Evolutionary conservation across 2,329 filamentous ascomycete genomes (phyloP), one percentile per base, ranked within the genome.

Genomic region (Paraconiothyrium brasiliense): DNA sequence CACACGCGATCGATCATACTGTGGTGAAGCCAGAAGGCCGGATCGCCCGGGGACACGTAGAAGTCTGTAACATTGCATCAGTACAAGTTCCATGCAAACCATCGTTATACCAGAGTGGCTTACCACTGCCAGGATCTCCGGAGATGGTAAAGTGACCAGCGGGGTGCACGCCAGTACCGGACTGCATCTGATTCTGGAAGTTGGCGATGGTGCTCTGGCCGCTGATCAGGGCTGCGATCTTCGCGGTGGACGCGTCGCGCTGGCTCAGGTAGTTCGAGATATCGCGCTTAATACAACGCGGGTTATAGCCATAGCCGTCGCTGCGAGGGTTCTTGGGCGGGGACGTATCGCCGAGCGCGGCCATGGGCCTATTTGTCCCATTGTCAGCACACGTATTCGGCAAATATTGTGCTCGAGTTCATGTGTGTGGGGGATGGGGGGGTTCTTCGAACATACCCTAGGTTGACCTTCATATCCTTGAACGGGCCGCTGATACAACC

Each of bases 401-500:
- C 13, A 41, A 41, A 14, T 3, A 20, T 3, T 7, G 16, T 41
- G 16, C 3, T 41, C 11, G 7, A 13, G 6, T 14, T 44, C 20
- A 20, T 16, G 50, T n/a, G 30, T 16, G 50, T 10, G 30, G 24
- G 16, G 20, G 59, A 35, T 10, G 44, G 32, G 9, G 49, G 62
- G 43, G 57, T 24, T 24, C 24, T 57, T 35, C 30, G 54, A 11
- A 59, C 50, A 30, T 70, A 74, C 64, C 75, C 74, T 24, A 77
- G 66, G 47, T 77, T 77, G 3, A 77, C 68, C 16, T 62, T 65
- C 69, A 73, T 71, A 48, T 72, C 67, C 50, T 75, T 81, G 76
- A 87, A 87, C 0, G 85, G 85, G 0, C 85, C 85, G 0, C 72
- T 78, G 8, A 89, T 81, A 69, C 86, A 88, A 2, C 86, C 86